phyloP scores from a whole-genome alignment of 2,329 filamentous ascomycete species.

The Colletotrichum sp. region DNA sequence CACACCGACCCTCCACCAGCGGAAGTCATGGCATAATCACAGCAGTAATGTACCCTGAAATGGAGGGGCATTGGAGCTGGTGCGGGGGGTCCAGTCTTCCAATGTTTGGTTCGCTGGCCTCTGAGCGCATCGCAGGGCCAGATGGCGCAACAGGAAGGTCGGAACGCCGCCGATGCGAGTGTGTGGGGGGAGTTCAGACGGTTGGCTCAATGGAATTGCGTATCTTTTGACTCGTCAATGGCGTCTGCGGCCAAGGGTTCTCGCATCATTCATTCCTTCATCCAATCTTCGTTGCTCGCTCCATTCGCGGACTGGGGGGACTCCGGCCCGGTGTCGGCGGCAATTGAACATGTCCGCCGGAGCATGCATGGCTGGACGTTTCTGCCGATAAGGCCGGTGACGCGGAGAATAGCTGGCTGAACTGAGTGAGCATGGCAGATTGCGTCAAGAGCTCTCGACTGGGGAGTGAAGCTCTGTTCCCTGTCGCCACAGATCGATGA shows the following conservation, averaged over 20 bases:
- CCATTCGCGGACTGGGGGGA: not conserved
- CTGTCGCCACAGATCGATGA: not conserved
- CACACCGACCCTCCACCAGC: not conserved
- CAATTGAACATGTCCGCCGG: not conserved
- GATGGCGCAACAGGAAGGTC: slow-evolving; percentile 20
- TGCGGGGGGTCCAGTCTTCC: not conserved
- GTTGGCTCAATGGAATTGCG: not conserved
- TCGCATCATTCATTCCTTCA: not conserved
- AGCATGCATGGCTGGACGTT: not conserved
- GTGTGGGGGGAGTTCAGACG: not conserved
- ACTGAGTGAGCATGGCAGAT: not conserved
- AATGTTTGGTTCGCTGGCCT: not conserved
- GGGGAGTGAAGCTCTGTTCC: not conserved
- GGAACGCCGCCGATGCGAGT: slow-evolving; percentile 7
- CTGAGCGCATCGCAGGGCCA: slow-evolving; percentile 17
- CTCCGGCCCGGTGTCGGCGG: slow-evolving; percentile 16
- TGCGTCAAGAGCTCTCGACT: not conserved
- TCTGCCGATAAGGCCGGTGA: not conserved
- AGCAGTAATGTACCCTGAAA: not conserved
- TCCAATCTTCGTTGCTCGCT: not conserved
- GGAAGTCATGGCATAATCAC: not conserved
- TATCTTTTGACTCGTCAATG: not conserved
- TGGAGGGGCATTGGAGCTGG: not conserved
- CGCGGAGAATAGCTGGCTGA: not conserved
- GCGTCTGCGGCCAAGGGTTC: not conserved